Base-by-base conservation (phyloP, 2,329 filamentous ascomycete species). In the Colletotrichum filicis region DNA sequence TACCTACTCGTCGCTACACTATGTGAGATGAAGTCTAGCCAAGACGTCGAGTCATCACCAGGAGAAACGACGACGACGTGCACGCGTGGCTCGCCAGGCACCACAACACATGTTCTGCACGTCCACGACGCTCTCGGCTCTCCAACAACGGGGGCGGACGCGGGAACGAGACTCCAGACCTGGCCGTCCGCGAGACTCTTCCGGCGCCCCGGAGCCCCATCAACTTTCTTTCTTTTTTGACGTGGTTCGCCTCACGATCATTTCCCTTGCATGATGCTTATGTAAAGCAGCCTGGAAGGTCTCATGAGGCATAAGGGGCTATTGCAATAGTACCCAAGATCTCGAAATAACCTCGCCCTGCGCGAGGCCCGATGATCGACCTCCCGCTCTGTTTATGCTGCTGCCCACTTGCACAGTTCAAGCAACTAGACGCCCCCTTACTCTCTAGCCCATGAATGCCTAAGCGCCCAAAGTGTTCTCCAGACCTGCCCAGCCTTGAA, bases 61-160 rank as follows among this genome's bases (percentile, higher is more conserved):
- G 14, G 35, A 35, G 26, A 9, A 28, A 3, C 37, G n/a, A 26
- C 26, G 30, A 53, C 46, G 24, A 56, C 46, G 46, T 46, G 6
- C 42, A 55, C 60, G 42, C 42, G 60, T 53, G 61, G 67, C 67
- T 70, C 58, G n/a, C 46, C 52, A 68, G 59, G 35, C 66, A 63
- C 32, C 57, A 19, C 57, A 22, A 14, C 59, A 64, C 26, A 55
- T 52, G 42, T 37, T 32, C 19, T 65, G 49, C 49, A 22, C 24
- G 59, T 49, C 59, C 42, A 49, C 35, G 59, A 62, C 28, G 26
- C 37, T 14, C 26, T n/a, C 59, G n/a, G 26, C 24, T 14, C 26
- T 28, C 59, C 12, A 28, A 1, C 37, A 24, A 24, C 6, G 30
- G 8, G 14, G 32, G 2, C 32, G 6, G 19, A 12, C 32, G 32